Conservation (phyloP, 2,329 filamentous ascomycete species). For the Verticillium longisporum region DNA sequence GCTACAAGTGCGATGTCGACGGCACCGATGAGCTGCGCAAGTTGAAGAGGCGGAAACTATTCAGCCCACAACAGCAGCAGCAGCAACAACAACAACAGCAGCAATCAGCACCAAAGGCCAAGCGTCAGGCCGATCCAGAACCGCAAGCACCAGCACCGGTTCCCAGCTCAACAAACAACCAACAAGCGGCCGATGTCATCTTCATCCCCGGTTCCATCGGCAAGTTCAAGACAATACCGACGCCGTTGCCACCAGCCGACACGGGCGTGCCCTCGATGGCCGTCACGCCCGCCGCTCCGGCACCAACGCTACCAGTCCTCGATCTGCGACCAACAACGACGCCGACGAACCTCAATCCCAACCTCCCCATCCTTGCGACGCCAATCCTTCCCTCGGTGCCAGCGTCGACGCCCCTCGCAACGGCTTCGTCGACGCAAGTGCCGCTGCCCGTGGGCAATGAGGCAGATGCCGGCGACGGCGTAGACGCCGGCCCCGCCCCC, state of each 20-base stretch:
- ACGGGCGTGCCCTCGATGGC: neutral
- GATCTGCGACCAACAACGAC: conserved; percentile 2
- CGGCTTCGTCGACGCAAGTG: neutral
- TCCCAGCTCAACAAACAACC: neutral
- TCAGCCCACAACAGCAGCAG: neutral
- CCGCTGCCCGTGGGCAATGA: neutral
- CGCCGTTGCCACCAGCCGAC: neutral
- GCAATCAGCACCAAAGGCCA: neutral
- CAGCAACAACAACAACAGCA: neutral
- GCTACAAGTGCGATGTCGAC: conserved; percentile 24
- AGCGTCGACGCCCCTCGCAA: neutral
- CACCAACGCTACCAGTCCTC: neutral
- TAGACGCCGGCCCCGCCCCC: neutral
- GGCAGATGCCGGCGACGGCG: neutral
- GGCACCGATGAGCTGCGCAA: conserved; percentile 13
- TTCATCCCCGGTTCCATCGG: neutral
- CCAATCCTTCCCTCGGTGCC: neutral
- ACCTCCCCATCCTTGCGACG: neutral
- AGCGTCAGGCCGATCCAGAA: neutral
- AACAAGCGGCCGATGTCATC: neutral
- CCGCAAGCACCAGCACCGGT: neutral
- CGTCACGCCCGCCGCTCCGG: neutral
- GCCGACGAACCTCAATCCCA: neutral
- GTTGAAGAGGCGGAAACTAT: conserved; percentile 18
- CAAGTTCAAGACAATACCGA: conserved; percentile 3